Base-by-base conservation (phyloP, 2,329 filamentous ascomycete species). In the Fonsecaea multimorphosa region DNA sequence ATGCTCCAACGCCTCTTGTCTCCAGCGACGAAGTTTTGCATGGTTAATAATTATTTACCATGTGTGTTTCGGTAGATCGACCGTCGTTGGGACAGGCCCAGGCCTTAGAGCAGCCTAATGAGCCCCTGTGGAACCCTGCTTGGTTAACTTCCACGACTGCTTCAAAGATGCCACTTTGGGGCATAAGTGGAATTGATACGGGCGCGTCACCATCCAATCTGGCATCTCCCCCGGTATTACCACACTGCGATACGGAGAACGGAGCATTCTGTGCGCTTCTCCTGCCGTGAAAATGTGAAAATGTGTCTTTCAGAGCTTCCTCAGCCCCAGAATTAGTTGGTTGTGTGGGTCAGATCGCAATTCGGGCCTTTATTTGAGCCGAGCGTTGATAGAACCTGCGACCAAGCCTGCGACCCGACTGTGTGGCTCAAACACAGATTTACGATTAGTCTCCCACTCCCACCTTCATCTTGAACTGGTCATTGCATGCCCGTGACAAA, bases 331-430 rank as follows among this genome's bases (percentile, higher is more conserved):
- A n/a, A 5, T 14, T 24, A 27, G 44, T 49, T 49, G 27, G 44
- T 16, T 27, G 22, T 31, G 44, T 49, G 44, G 44, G 44, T 11
- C 44, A 49, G 27, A 31, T 46, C 56, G 56, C 38, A 44, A 22
- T 44, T 58, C 56, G 56, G 38, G 40, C 56, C 24, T 49, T 49
- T 46, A 16, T n/a, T 46, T 16, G 44, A 24, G 56, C 56, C 56
- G 56, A 58, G 40, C 24, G 34, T 16, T 27, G 36, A n/a, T 31
- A 7, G 11, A 46, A 57, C 19, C 19, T 34, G 32, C 11, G 32
- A 31, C 29, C 8, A 3, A 34, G 11, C 2, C 32, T 8, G 38
- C 5, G 38, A 5, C 38, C n/a, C 38, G n/a, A 49, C 44, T 4
- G 29, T 8, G 3, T 8, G 8, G n/a, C n/a, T 31, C 29, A 3